Base-by-base conservation (phyloP, 441 rosid species). In the California macrophylla region DNA sequence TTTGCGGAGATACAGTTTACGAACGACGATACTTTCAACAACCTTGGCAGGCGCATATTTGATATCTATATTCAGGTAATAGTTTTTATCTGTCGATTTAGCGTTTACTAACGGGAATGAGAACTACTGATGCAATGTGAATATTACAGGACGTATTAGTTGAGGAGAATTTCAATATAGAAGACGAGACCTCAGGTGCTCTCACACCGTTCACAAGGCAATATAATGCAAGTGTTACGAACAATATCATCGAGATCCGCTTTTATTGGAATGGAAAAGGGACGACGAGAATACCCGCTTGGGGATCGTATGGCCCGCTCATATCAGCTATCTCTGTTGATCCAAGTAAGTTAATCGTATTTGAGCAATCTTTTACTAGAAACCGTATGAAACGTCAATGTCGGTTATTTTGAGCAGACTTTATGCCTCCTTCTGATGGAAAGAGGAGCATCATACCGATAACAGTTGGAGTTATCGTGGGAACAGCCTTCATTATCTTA, bases 231-330 rank as follows among this genome's bases (percentile, higher is more conserved):
- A 75, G 23, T 0, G 87, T 85, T 29, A 78, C 56, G 1, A 75
- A 76, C 74, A 80, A 83, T 74, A 74, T 81, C 73, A 68, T 87
- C 69, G 83, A 86, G 56, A 79, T 89, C 69, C 85, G 86, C 18
- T 81, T 89, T 64, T 74, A 67, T 71, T 89, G 89, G 88, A 83
- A 78, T 10, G 96, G 96, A 30, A 89, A 84, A 86, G 93, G 96
- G 74, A 87, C 92, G 45, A 82, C 85, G 3, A 80, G 88, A 74
- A 79, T 79, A 74, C 96, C 96, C 23, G n/a, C 6, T 6, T 80
- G 82, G 68, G 84, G 92, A 36, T 79, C 81, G 65, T 89, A 89
- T 69, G 96, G 92, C 60, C 96, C 92, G 47, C 78, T 87, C 69
- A 76, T 89, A 69, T 86, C 91, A 7, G 89, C 92, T 61, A 79